These are phyloP conservation scores for Eutrema heterophyllum DNA, from an alignment of 345 rosid species.

Conservation along the genomic window DNA sequence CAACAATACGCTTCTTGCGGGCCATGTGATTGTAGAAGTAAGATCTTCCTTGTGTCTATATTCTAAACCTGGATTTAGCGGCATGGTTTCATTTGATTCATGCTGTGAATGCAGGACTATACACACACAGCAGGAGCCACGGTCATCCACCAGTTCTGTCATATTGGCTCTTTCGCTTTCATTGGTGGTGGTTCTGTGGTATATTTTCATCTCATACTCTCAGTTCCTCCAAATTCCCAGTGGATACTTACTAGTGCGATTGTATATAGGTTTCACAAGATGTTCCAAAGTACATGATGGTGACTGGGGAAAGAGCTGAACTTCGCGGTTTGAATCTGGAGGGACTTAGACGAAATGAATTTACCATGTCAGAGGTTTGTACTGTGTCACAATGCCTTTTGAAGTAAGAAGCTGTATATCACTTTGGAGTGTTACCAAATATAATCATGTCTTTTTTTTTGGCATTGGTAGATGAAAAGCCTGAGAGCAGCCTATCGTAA, in stretches of 20 bases:
- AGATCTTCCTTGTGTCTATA: constrained; percentile 16
- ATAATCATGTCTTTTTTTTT: not conserved
- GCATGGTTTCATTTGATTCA: constrained; percentile 20
- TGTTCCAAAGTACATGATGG: constrained; percentile 89
- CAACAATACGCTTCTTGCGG: constrained; percentile 83
- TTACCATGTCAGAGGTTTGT: constrained; percentile 57
- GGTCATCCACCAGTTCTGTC: constrained; percentile 89
- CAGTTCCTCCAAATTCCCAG: not conserved
- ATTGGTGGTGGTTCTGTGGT: constrained; percentile 96
- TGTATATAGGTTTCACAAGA: constrained; percentile 74
- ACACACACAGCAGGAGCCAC: constrained; percentile 80
- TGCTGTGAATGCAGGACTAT: constrained; percentile 52
- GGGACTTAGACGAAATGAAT: constrained; percentile 81
- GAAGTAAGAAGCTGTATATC: not conserved
- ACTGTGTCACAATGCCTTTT: constrained; percentile 2
- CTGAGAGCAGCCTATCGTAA: constrained; percentile 71
- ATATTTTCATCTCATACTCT: constrained; percentile 23
- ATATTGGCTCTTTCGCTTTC: constrained; percentile 71
- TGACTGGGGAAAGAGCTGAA: constrained; percentile 85
- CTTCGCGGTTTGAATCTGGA: constrained; percentile 88
- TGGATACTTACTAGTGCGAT: not conserved
- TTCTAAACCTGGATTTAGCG: not conserved
- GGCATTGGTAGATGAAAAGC: constrained; percentile 52
- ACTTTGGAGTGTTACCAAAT: not conserved
- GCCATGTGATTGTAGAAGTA: constrained; percentile 88